Conservation (phyloP, 2,329 filamentous ascomycete genomes). For the Thielaviopsis ethacetica region DNA sequence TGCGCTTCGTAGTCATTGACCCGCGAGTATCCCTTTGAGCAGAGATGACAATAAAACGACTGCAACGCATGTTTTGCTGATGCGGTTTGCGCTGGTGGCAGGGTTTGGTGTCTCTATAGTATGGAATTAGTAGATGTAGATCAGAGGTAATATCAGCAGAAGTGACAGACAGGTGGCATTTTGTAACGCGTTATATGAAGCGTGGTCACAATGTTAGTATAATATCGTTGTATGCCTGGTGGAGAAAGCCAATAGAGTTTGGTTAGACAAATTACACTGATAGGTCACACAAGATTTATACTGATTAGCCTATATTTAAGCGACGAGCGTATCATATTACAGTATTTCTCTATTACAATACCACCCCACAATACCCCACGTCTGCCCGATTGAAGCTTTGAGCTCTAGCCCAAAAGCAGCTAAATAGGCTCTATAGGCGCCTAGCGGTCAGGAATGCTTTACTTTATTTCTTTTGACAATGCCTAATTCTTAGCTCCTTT, state of each 20-base stretch:
- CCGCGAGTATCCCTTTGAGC: conserved; percentile 84
- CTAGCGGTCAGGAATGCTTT: neutral
- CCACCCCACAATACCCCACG: neutral
- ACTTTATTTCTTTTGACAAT: neutral
- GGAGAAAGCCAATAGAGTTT: too few relatives aligned
- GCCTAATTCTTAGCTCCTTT: neutral
- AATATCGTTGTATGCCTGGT: neutral
- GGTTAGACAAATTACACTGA: neutral
- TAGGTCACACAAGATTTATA: neutral
- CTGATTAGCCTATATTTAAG: conserved; percentile 1
- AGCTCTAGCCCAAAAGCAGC: neutral
- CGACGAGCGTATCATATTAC: neutral
- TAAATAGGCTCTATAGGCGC: neutral
- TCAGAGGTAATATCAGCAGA: neutral
- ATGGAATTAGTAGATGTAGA: neutral
- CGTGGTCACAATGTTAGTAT: neutral
- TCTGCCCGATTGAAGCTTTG: neutral
- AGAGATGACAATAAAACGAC: conserved; percentile 73
- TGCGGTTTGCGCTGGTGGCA: conserved; percentile 40
- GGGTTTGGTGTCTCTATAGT: conserved; percentile 36
- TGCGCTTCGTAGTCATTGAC: conserved; percentile 96
- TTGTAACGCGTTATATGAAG: neutral
- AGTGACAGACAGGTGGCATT: conserved; percentile 6
- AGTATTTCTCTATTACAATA: neutral
- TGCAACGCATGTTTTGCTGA: conserved; percentile 61